Percentiles rank a stretch among this genome's conserved stretches.
phyloP scores from a whole-genome alignment of 257 asterid genomes.

The Ophiorrhiza pumila region DNA sequence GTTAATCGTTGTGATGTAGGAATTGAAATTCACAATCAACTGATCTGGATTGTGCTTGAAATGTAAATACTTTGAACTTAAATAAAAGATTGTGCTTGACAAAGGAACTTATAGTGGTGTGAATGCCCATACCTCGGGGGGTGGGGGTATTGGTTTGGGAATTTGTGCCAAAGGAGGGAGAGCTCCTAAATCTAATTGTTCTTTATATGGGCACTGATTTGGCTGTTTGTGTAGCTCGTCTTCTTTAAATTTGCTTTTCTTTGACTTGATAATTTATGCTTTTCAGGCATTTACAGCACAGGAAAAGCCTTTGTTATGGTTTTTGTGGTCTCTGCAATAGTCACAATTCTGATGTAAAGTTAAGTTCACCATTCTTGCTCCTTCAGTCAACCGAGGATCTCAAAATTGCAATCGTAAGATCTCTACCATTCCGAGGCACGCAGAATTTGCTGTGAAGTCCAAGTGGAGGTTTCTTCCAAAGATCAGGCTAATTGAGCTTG shows the following conservation, averaged over 20 bases:
- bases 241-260: not conserved
- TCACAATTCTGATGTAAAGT: constrained; percentile 2
- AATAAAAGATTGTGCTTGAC: not conserved
- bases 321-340: not conserved
- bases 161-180: not conserved
- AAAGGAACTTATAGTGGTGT: not conserved
- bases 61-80: not conserved
- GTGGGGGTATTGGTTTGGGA: not conserved
- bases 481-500: constrained; percentile 2
- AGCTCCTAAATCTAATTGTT: not conserved
- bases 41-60: not conserved
- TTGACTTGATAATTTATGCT: constrained; percentile 2
- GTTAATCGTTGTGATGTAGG: not conserved
- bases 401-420: not conserved
- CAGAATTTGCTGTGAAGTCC: not conserved
- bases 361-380: not conserved
- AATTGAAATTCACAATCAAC: not conserved
- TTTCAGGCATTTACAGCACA: constrained; percentile 14
- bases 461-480: not conserved
- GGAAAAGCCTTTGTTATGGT: not conserved
- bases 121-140: not conserved
- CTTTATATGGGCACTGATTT: not conserved
- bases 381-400: not conserved
- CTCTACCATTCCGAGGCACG: not conserved
- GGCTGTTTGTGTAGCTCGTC: not conserved